Conservation (phyloP, 768 basidiomycete genomes). For the Boletus rubroflammeus region DNA sequence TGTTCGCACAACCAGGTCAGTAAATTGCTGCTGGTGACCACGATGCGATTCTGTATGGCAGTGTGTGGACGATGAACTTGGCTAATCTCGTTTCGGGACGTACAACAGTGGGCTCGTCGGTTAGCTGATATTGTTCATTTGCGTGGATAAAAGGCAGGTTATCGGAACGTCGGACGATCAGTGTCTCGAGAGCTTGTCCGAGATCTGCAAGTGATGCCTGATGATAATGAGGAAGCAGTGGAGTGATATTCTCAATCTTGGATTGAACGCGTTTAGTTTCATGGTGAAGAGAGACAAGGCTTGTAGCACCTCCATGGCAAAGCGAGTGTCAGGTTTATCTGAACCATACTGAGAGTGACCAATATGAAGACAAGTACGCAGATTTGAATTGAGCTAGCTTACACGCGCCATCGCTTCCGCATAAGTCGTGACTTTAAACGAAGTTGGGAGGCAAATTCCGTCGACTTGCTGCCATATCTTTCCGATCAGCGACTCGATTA, state of each 20-base stretch:
- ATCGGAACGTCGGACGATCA: constrained; percentile 32
- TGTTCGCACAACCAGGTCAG: constrained; percentile 46
- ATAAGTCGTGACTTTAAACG: constrained; percentile 85
- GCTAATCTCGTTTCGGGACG: constrained; percentile 5
- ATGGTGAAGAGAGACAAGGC: not conserved
- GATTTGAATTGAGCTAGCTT: constrained; percentile 28
- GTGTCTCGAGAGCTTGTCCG: constrained; percentile 30
- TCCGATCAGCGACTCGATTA: constrained; percentile 72
- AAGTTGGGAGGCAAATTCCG: constrained; percentile 52
- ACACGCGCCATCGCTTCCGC: constrained; percentile 86
- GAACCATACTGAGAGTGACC: constrained; percentile 70
- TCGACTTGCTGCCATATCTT: constrained; percentile 74
- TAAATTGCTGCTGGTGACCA: constrained; percentile 44
- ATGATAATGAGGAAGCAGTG: constrained; percentile 27
- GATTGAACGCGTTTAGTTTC: constrained; percentile 10
- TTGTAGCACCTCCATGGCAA: constrained; percentile 73
- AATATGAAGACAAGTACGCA: constrained; percentile 13
- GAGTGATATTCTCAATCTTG: constrained; percentile 36
- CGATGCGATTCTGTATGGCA: constrained; percentile 44
- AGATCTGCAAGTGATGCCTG: constrained; percentile 22
- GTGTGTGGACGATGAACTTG: constrained; percentile 7
- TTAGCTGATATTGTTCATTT: constrained; percentile 11
- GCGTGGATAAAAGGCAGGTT: constrained; percentile 28
- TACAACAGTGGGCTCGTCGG: constrained; percentile 27
- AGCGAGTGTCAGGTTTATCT: constrained; percentile 92